Evolutionary conservation across 2,329 filamentous ascomycete species (phyloP), one percentile per base, ranked within the genome.

Genomic region (Pestalotiopsis sp.): DNA sequence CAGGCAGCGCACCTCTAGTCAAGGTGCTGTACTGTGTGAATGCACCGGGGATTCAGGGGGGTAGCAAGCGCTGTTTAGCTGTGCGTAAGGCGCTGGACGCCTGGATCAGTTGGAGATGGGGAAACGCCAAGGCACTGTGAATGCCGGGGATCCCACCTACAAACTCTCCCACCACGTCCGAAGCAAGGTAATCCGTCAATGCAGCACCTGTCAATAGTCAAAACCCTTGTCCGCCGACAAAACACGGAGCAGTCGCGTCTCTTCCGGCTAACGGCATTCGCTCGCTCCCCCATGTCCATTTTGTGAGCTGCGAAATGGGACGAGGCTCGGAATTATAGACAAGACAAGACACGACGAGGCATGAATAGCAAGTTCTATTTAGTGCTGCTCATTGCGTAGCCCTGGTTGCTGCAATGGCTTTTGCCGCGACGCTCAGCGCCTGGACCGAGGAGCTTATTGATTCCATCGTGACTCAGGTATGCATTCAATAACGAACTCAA

Each of bases 381-480:
- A 20, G 2, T 4, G 14, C 57, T 59, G 27, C 57, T 36, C 5
- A 36, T 27, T 17, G 23, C 23, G 57, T 59, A 59, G 23, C 57
- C 27, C 12, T 59, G 11, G 7, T 27, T 14, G 25, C 36, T 57
- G 66, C 38, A 41, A 97, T 97, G 93, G 88, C 93, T 45, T 90
- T 92, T 79, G 85, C 90, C 74, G 88, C 90, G 71, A 87, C 84
- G 76, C 80, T 95, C 67, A 86, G 85, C 62, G 83, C 85, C 67
- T 84, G 95, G 74, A 89, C 88, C 1, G 91, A 93, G 70, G 89
- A 94, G 76, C 87, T 97, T 39, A 86, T 97, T 70, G 84, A 87
- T 55, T 84, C 87, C 57, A 82, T 94, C 69, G 86, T 90, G 13
- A 84, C 84, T 38, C 81, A 88, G 80, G 89, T 90, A 81, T 70